These are phyloP conservation scores for Clavariopsis aquatica DNA, from an alignment of 495 filamentous ascomycete genomes.

Conservation along the genomic window DNA sequence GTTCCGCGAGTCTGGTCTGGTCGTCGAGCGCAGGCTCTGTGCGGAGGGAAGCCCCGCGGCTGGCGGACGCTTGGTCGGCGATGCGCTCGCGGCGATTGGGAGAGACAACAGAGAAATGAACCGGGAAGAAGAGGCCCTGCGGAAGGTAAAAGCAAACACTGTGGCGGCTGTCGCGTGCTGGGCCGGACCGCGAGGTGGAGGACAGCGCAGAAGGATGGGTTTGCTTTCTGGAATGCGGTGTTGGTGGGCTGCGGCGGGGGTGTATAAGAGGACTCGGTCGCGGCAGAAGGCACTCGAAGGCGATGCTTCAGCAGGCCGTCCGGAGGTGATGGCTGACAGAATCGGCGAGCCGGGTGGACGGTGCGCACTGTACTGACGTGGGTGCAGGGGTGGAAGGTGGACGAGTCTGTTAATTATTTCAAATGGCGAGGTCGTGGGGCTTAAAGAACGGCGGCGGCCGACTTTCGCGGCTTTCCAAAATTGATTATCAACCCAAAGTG, in stretches of 20 bases:
- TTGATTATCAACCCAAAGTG: slow-evolving; percentile 22
- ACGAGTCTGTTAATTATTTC: slow-evolving; percentile 21
- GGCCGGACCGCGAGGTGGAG: background rate
- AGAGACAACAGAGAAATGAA: slow-evolving; percentile 62
- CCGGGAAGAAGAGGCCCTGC: slow-evolving; percentile 60
- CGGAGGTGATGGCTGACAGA: slow-evolving; percentile 20
- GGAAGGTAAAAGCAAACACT: slow-evolving; percentile 82
- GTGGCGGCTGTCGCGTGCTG: slow-evolving; percentile 53
- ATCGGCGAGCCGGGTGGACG: slow-evolving; percentile 22
- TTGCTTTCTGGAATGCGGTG: background rate
- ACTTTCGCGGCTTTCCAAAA: background rate
- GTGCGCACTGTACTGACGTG: background rate
- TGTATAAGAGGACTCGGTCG: background rate
- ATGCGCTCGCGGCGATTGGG: slow-evolving; percentile 64
- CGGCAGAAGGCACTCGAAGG: slow-evolving; percentile 22
- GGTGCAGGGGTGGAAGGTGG: background rate
- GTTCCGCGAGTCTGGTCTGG: slow-evolving; percentile 34
- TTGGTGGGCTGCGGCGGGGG: background rate
- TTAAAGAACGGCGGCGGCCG: slow-evolving; percentile 3
- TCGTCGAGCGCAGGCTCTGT: slow-evolving; percentile 41
- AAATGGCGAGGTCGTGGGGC: slow-evolving; percentile 10
- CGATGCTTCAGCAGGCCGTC: slow-evolving; percentile 3
- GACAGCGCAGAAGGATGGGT: background rate
- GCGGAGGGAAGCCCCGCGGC: slow-evolving; percentile 43
- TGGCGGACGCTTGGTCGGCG: slow-evolving; percentile 55